Evolutionary conservation across 257 asterid genomes (phyloP).

Genomic region (Solanum tarapatanum): DNA sequence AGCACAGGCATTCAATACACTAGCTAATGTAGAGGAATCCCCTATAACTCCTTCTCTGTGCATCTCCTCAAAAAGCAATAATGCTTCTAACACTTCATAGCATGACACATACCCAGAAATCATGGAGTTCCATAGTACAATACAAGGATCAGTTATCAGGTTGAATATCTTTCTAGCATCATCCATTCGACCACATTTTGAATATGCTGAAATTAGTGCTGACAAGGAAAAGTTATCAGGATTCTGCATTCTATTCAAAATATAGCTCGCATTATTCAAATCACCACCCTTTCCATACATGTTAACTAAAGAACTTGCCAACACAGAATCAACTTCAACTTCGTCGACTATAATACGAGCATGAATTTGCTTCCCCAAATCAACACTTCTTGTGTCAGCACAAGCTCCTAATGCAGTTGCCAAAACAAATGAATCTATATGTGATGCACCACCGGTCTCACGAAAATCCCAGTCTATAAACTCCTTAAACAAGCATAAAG

Average conservation of each 20-base stretch:
- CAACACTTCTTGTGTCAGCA: slow-evolving; percentile 30
- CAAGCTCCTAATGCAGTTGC: slow-evolving; percentile 60
- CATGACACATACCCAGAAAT: slow-evolving; percentile 64
- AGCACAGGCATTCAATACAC: slow-evolving; percentile 57
- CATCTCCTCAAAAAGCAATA: slow-evolving; percentile 41
- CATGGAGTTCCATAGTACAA: slow-evolving; percentile 59
- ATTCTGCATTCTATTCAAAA: slow-evolving; percentile 26
- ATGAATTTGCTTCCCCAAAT: slow-evolving; percentile 76
- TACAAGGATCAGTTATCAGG: slow-evolving; percentile 32
- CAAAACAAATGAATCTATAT: slow-evolving; percentile 43
- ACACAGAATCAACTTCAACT: slow-evolving; percentile 50
- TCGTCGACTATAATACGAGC: slow-evolving; percentile 32
- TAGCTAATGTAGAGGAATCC: slow-evolving; percentile 51
- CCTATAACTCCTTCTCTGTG: slow-evolving; percentile 30
- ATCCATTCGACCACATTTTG: slow-evolving; percentile 46
- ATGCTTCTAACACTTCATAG: slow-evolving; percentile 32
- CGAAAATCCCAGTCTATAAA: slow-evolving; percentile 21
- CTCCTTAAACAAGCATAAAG: slow-evolving; percentile 44
- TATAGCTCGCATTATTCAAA: slow-evolving; percentile 36
- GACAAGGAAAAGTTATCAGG: slow-evolving; percentile 71
- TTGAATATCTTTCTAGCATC: slow-evolving; percentile 55
- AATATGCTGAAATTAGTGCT: slow-evolving; percentile 57
- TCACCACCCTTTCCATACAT: slow-evolving; percentile 73
- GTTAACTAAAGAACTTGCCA: slow-evolving; percentile 65
- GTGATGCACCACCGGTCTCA: slow-evolving; percentile 10